Evolutionary conservation across 1,284 basidiomycete species (phyloP).

Genomic region (Trichosporon coremiiforme): DNA sequence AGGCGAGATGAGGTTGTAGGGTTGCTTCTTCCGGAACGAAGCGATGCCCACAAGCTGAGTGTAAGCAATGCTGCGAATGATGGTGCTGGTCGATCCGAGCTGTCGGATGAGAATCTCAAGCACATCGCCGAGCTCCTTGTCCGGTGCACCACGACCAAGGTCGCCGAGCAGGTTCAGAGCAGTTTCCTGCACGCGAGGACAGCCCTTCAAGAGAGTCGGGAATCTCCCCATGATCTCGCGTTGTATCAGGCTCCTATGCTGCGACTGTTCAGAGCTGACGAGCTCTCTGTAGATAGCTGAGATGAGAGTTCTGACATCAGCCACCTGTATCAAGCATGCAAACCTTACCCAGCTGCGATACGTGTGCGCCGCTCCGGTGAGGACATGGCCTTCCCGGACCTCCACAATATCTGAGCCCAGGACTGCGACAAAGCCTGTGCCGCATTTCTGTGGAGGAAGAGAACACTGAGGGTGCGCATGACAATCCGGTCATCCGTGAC

Average conservation of each 20-base stretch:
- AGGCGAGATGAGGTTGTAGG: slow-evolving; percentile 70
- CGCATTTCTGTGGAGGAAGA: slow-evolving; percentile 30
- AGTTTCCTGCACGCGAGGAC: slow-evolving; percentile 34
- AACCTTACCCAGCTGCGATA: slow-evolving; percentile 29
- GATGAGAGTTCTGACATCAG: slow-evolving; percentile 28
- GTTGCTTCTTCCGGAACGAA: slow-evolving; percentile 63
- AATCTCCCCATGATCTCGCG: slow-evolving; percentile 10
- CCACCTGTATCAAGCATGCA: background rate
- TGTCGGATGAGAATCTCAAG: slow-evolving; percentile 70
- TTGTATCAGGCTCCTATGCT: background rate
- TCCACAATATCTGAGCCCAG: slow-evolving; percentile 22
- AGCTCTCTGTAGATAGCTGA: slow-evolving; percentile 28
- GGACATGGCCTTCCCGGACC: slow-evolving; percentile 27
- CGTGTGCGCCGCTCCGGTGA: slow-evolving; percentile 33
- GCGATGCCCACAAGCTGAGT: slow-evolving; percentile 65
- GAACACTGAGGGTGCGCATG: slow-evolving; percentile 28
- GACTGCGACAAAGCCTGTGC: background rate
- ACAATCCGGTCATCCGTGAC: slow-evolving; percentile 24
- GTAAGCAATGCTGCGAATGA: slow-evolving; percentile 69
- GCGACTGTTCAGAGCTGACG: slow-evolving; percentile 6
- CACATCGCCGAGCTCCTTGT: slow-evolving; percentile 64
- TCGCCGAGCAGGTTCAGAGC: slow-evolving; percentile 38
- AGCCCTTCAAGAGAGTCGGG: slow-evolving; percentile 1
- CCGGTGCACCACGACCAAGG: slow-evolving; percentile 60
- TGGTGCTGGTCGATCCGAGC: slow-evolving; percentile 67